Base-by-base conservation (phyloP, 306 rosid species). In the Hippophae gyantsensis region DNA sequence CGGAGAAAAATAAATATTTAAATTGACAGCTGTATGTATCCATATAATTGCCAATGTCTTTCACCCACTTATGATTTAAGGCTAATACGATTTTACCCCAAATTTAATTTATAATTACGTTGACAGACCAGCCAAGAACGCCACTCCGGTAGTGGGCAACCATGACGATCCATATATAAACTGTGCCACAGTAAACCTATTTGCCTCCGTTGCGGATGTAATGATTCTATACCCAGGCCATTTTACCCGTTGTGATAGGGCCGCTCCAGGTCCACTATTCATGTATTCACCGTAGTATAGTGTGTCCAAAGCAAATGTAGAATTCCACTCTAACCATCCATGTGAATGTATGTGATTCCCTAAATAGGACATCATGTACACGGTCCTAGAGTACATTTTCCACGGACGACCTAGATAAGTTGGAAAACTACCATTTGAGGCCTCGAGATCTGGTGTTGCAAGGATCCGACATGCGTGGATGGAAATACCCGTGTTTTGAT, bases 351-450 rank as follows among this genome's bases (percentile, higher is more conserved):
- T 51, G 67, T 90, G 98, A 48, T 87, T 94, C 0, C 85, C 96
- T 41, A 90, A 81, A 68, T 56, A 77, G 0, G 96, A 83, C 5
- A 83, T 7, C 87, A 90, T 83, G 92, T 81, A 87, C 0, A 90
- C 98, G 0, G 76, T 78, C 64, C 92, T 76, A 3, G 98, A 72
- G 80, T 85, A 90, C 43, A 83, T 10, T 25, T 90, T 90, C 98
- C 98, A 90, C 0, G 98, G 98, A n/a, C 98, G 95, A 10, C 98
- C 98, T 2, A 90, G 70, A 57, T 70, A 90, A 0, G 96, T 90
- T 0, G 74, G 68, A 61, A 62, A 62, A 53, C 77, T 74, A 1
- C 84, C 95, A 43, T 81, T 79, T 11, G 78, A 56, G 0, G 92
- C 69, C 72, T 54, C 64, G 1, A 74, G 62, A 18, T 74, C 79